These are phyloP conservation scores for Zostera marina DNA, from an alignment of 116 monocot genomes.

Conservation along the genomic window DNA sequence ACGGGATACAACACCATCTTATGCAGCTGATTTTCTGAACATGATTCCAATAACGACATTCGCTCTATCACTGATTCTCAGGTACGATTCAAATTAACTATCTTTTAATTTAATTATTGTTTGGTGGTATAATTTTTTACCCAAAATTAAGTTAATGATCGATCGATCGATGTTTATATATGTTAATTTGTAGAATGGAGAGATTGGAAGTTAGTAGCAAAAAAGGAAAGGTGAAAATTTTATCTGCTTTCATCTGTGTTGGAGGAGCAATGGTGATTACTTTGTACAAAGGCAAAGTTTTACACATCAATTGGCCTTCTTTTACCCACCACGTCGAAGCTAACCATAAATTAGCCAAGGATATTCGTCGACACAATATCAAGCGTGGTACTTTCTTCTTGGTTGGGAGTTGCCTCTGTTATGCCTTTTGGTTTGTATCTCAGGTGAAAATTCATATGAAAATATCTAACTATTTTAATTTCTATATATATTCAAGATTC, in stretches of 20 bases:
- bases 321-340: not conserved
- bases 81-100: constrained; percentile 7
- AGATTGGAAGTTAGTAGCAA: constrained; percentile 10
- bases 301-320: constrained; percentile 21
- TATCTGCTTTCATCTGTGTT: constrained; percentile 24
- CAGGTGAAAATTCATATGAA: constrained; percentile 15
- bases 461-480: not conserved
- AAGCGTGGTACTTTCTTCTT: constrained; percentile 28
- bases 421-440: constrained; percentile 35
- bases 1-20: constrained; percentile 33
- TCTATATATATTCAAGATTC: too few relatives aligned
- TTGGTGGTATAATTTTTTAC: not conserved
- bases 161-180: not conserved
- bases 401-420: constrained; percentile 24
- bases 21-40: constrained; percentile 37
- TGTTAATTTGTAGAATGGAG: constrained; percentile 7
- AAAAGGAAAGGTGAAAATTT: constrained; percentile 22
- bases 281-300: constrained; percentile 26
- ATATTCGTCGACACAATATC: not conserved
- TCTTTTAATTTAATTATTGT: not conserved
- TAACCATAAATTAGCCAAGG: not conserved
- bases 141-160: not conserved
- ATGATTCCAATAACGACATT: constrained; percentile 42
- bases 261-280: constrained; percentile 43
- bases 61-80: constrained; percentile 17